A percentile compares a stretch with the other conserved stretches of the same genome.
phyloP scores from a whole-genome alignment of 768 basidiomycete species.

The Suillus subalutaceus region DNA sequence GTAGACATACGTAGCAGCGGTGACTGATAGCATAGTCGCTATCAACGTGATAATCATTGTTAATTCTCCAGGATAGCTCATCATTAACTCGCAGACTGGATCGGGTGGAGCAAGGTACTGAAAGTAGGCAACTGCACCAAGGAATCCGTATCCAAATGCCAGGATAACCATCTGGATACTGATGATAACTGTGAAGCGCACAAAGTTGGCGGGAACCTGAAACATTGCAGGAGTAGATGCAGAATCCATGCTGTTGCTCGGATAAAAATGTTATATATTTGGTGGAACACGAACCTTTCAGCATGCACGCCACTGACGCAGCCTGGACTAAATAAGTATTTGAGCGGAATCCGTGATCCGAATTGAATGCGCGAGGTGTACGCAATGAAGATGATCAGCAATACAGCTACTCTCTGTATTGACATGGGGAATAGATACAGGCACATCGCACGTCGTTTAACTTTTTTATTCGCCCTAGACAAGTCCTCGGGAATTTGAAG shows the following conservation, averaged over 20 bases:
- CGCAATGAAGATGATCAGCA: background rate
- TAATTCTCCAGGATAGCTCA: slow-evolving; percentile 3
- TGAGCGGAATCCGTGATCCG: background rate
- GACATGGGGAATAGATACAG: background rate
- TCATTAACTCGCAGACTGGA: background rate
- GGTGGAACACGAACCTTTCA: background rate
- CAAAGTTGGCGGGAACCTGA: background rate
- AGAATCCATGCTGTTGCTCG: background rate
- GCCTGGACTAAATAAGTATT: background rate
- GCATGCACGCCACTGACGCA: background rate
- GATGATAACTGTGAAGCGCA: background rate
- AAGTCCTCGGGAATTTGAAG: background rate
- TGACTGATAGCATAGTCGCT: slow-evolving; percentile 7
- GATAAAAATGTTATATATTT: background rate
- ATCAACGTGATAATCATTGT: slow-evolving; percentile 9
- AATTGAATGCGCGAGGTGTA: background rate
- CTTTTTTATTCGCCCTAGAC: too few relatives aligned
- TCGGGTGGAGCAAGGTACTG: slow-evolving; percentile 7
- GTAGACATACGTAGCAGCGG: background rate
- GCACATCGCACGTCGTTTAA: background rate
- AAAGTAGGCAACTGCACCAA: slow-evolving; percentile 7
- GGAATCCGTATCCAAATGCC: slow-evolving; percentile 14
- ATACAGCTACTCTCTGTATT: background rate
- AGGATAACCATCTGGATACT: background rate
- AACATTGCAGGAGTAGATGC: background rate